Base-by-base conservation (phyloP, 2,329 filamentous ascomycete species). In the Talaromyces sp. region DNA sequence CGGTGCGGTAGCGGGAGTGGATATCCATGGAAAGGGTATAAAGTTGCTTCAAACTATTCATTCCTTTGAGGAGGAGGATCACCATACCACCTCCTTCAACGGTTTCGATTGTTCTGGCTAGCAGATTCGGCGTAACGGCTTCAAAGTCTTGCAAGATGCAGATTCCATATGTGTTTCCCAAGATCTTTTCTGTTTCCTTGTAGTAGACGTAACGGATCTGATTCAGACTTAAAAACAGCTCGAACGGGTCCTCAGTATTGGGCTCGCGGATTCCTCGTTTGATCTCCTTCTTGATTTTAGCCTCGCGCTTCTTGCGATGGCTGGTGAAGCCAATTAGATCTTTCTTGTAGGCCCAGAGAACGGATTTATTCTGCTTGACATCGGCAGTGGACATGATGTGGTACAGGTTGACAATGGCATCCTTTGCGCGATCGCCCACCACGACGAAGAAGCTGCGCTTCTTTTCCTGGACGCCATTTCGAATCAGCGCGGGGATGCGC, bases 131-230 rank as follows among this genome's bases (percentile, higher is more conserved):
- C 10, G 94, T 99, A 67, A 99, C 85, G 46, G 92, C 94, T 77
- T 99, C 94, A 69, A 99, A 99, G 72, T 99, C 94, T 75, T 99
- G 94, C 67, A 99, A 79, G 65, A 99, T 96, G 74, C 92, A 97
- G 91, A 97, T 97, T 72, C 93, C 93, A 72, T 94, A 99, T 50
- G 94, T 99, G 75, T 97, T 96, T 74, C 94, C 94, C 60, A 97
- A 78, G 71, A 99, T 97, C 82, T 97, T 97, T 71, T 99, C 94
- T 29, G 94, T 97, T 80, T 99, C 94, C 79, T 99, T 99, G 82
- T 99, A 99, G 83, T 96, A 99, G 61, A 94, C 91, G 84, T 99
- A 99, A 75, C 94, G 90, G 74, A 99, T 96, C 76, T 97, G 92
- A 79, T 97, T 90, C 60, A 96, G 87, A 61, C 92, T 94, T 68